These are phyloP conservation scores for Niveomyces coronatus DNA, from an alignment of 2,329 filamentous ascomycete species.

Conservation along the genomic window DNA sequence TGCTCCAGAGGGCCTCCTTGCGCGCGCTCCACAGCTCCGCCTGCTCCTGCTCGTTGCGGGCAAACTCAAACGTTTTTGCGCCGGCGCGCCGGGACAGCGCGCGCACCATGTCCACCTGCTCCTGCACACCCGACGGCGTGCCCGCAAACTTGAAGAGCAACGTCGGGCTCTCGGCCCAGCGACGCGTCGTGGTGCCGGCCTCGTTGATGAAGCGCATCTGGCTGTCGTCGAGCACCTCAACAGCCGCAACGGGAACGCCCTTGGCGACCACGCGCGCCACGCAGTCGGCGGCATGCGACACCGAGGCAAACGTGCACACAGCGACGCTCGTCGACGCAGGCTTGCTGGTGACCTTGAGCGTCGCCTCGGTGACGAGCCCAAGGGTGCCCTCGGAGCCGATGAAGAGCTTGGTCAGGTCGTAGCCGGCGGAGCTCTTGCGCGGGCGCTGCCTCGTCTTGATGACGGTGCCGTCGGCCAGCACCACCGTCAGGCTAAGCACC, in stretches of 20 bases:
- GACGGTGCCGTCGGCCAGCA: slow-evolving; percentile 80
- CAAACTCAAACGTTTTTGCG: slow-evolving; percentile 68
- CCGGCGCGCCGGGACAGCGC: slow-evolving; percentile 50
- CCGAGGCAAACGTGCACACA: slow-evolving; percentile 47
- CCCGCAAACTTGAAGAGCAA: slow-evolving; percentile 80
- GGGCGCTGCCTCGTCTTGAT: slow-evolving; percentile 84
- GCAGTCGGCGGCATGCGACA: slow-evolving; percentile 67
- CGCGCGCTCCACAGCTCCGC: slow-evolving; percentile 72
- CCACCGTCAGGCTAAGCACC: slow-evolving; percentile 79
- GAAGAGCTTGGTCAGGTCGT: slow-evolving; percentile 82
- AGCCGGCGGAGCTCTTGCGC: slow-evolving; percentile 82
- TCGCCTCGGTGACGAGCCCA: slow-evolving; percentile 84
- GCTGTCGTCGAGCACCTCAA: slow-evolving; percentile 85
- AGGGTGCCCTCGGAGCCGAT: slow-evolving; percentile 88
- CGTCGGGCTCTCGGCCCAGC: slow-evolving; percentile 64
- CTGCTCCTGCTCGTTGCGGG: slow-evolving; percentile 57
- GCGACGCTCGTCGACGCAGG: slow-evolving; percentile 74
- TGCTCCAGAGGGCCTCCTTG: slow-evolving; percentile 77
- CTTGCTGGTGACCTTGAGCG: slow-evolving; percentile 73
- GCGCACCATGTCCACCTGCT: slow-evolving; percentile 63
- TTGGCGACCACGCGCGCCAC: slow-evolving; percentile 70
- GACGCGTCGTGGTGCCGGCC: slow-evolving; percentile 53
- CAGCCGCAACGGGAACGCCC: slow-evolving; percentile 78
- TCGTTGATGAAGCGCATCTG: slow-evolving; percentile 68
- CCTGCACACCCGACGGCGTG: slow-evolving; percentile 60